Evolutionary conservation across 140 eudicot genomes (phyloP).

Genomic region (Oenanthe javanica): DNA sequence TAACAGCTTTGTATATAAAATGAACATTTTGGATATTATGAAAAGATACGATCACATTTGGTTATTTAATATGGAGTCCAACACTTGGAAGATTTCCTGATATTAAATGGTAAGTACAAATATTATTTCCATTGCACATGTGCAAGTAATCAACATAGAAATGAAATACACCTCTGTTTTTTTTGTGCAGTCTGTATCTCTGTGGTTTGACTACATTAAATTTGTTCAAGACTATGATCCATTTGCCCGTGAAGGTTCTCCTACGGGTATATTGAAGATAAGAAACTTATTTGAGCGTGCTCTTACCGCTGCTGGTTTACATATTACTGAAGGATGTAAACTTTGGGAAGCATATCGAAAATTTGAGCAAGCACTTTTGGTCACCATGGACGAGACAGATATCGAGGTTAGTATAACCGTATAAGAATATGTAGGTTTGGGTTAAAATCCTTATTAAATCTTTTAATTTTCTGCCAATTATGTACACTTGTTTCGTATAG

Average conservation of each 20-base stretch:
- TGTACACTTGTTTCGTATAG: background rate
- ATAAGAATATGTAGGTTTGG: background rate
- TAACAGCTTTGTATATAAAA: background rate
- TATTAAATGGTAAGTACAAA: background rate
- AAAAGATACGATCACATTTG: background rate
- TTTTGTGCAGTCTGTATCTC: conserved; percentile 68
- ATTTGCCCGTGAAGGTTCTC: conserved; percentile 48
- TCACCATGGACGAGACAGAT: conserved; percentile 44
- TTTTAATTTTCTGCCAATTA: background rate
- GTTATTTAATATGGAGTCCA: background rate
- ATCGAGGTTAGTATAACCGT: conserved; percentile 37
- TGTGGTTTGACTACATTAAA: conserved; percentile 77
- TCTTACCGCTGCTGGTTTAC: conserved; percentile 80
- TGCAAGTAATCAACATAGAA: background rate
- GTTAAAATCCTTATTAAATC: background rate
- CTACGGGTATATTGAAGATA: conserved; percentile 61
- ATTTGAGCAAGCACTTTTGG: conserved; percentile 57
- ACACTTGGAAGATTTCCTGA: background rate
- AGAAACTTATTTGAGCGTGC: conserved; percentile 91
- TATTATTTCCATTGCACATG: background rate
- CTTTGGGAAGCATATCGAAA: conserved; percentile 78
- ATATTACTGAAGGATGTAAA: conserved; percentile 73
- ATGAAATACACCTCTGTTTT: background rate
- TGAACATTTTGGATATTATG: background rate
- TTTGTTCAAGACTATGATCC: conserved; percentile 69